Evolutionary conservation across 495 filamentous ascomycete species (phyloP).

Genomic region (Pyronema domesticum): DNA sequence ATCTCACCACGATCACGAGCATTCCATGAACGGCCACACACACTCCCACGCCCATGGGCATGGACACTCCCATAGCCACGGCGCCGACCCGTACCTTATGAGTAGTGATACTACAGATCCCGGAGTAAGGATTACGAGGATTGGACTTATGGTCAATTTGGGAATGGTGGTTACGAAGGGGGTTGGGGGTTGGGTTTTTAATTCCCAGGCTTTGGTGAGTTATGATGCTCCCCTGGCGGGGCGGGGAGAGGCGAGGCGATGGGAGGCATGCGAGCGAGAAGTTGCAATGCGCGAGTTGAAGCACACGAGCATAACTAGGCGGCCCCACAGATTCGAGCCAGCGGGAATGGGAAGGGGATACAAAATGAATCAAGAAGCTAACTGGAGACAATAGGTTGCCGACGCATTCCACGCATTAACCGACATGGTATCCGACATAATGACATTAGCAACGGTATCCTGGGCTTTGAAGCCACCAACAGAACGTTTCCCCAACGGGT

Average conservation of each 20-base stretch:
- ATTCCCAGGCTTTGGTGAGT: constrained; percentile 69
- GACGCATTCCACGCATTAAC: constrained; percentile 91
- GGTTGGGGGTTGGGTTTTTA: constrained; percentile 77
- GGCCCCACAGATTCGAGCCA: too few species aligned
- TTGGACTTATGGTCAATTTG: constrained; percentile 81
- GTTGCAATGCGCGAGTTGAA: too few species aligned
- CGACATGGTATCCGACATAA: constrained; percentile 82
- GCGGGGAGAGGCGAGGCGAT: too few species aligned
- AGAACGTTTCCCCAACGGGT: constrained; percentile 67
- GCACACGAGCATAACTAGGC: too few species aligned
- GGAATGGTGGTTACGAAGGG: constrained; percentile 89
- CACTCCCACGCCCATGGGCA: constrained; percentile 31
- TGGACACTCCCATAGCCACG: constrained; percentile 53
- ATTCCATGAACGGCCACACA: constrained; percentile 10
- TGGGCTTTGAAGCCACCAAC: constrained; percentile 76
- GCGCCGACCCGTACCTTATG: constrained; percentile 76
- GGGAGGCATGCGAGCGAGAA: too few species aligned
- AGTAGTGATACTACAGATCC: constrained; percentile 82
- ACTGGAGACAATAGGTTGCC: constrained; percentile 30
- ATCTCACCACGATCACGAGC: constrained; percentile 9
- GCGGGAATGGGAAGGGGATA: neutral
- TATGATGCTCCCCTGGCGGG: too few species aligned
- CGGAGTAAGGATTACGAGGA: constrained; percentile 82
- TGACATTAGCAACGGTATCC: constrained; percentile 82
- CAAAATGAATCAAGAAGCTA: neutral